phyloP scores from a whole-genome alignment of 192 early-diverging fungal genomes.

The Backusella tarrabulga region DNA sequence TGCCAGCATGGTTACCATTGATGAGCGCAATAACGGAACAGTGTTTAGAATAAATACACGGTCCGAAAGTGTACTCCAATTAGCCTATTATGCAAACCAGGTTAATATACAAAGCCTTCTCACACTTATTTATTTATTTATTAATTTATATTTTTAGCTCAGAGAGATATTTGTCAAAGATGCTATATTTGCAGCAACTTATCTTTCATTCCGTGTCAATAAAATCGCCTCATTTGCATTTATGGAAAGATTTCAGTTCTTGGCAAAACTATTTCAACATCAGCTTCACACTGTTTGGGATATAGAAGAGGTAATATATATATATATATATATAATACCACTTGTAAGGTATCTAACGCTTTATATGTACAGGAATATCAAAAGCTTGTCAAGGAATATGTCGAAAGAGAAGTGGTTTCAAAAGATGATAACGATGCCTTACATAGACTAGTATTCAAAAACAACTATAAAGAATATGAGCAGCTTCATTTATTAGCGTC shows the following conservation, averaged over 20 bases:
- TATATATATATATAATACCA: no score
- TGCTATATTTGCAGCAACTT: conserved; percentile 11
- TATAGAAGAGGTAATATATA: background rate
- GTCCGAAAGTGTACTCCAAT: conserved; percentile 10
- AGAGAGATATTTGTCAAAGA: conserved; percentile 14
- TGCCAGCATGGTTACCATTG: conserved; percentile 14
- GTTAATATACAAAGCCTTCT: background rate
- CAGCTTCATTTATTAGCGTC: conserved; percentile 16
- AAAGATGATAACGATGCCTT: background rate
- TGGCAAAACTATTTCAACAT: conserved; percentile 10
- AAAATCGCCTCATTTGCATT: conserved; percentile 1
- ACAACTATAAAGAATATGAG: background rate
- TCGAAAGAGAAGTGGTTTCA: background rate
- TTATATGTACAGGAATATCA: background rate
- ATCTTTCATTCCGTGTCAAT: conserved; percentile 16
- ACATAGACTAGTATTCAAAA: background rate
- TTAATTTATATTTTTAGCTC: background rate
- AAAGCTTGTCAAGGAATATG: background rate
- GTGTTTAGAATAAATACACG: conserved; percentile 12
- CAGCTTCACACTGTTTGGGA: conserved; percentile 7
- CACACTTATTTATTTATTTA: background rate
- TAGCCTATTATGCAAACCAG: conserved; percentile 22
- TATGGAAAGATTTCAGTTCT: conserved; percentile 16
- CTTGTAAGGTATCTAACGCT: background rate
- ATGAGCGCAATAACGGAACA: background rate